A percentile compares a stretch with the other conserved stretches of the same genome.
These are phyloP conservation scores for Lecanicillium sp. DNA, from an alignment of 2,329 filamentous ascomycete species.

Conservation along the genomic window DNA sequence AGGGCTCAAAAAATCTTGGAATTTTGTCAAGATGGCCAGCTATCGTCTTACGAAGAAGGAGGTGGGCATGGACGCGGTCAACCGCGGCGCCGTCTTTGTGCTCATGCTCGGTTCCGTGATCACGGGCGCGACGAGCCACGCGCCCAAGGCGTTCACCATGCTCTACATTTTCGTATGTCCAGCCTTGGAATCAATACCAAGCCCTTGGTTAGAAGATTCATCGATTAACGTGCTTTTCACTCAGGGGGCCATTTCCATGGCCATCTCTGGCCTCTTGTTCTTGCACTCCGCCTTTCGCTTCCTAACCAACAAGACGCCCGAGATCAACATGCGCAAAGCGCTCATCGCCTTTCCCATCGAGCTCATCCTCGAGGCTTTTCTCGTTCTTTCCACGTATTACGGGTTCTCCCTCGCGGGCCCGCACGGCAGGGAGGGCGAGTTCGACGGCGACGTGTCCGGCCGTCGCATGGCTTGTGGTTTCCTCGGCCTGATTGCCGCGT, in stretches of 20 bases:
- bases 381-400: constrained; percentile 5
- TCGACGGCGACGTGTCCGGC: constrained; percentile 4
- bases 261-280: neutral
- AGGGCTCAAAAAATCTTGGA: neutral
- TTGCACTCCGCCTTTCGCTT: neutral
- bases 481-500: constrained; percentile 8
- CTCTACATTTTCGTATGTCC: constrained; percentile 10
- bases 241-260: neutral
- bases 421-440: neutral
- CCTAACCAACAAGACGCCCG: neutral
- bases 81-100: constrained; percentile 3
- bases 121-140: constrained; percentile 9
- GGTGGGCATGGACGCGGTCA: constrained; percentile 6
- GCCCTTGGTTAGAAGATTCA: too few relatives aligned
- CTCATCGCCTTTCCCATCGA: neutral
- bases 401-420: constrained; percentile 2
- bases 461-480: constrained; percentile 10
- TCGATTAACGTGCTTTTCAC: neutral
- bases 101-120: constrained; percentile 3
- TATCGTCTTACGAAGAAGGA: constrained; percentile 2
- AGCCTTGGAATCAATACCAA: too few relatives aligned
- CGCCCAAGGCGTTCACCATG: constrained; percentile 8
- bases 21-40: neutral
- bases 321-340: constrained; percentile 9
- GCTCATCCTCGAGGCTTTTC: neutral